These are phyloP conservation scores for Oxyria digyna DNA, from an alignment of 148 eudicot genomes.

Conservation along the genomic window DNA sequence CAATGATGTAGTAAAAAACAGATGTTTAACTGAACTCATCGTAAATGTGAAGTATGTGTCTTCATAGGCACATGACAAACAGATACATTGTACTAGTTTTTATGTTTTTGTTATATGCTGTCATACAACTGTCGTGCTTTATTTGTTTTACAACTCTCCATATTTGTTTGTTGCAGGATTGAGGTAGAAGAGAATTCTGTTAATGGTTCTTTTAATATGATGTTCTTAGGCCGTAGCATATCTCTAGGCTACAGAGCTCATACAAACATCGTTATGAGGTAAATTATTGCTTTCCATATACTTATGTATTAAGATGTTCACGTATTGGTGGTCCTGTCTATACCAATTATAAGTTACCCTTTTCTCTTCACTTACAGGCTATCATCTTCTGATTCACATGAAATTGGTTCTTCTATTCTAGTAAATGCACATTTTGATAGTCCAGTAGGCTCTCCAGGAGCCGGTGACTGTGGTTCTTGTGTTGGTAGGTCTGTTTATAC, in stretches of 20 bases:
- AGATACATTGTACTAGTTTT: background rate
- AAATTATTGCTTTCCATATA: background rate
- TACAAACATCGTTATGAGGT: slow-evolving; percentile 83
- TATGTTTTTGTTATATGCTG: background rate
- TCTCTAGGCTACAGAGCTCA: slow-evolving; percentile 78
- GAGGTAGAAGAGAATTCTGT: slow-evolving; percentile 77
- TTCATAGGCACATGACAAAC: background rate
- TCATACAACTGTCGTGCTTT: background rate
- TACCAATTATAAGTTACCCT: background rate
- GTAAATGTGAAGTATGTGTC: background rate
- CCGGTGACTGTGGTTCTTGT: slow-evolving; percentile 98
- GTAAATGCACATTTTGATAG: slow-evolving; percentile 90
- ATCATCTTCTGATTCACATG: slow-evolving; percentile 55
- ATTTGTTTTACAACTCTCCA: background rate
- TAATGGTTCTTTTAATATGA: slow-evolving; percentile 93
- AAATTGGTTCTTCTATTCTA: slow-evolving; percentile 67
- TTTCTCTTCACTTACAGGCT: slow-evolving; percentile 35
- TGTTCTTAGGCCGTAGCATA: slow-evolving; percentile 74
- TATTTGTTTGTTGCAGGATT: slow-evolving; percentile 47
- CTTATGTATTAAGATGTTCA: background rate
- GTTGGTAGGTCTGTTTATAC: slow-evolving; percentile 48
- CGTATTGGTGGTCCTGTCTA: background rate
- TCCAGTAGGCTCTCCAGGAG: slow-evolving; percentile 88
- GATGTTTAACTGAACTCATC: background rate
- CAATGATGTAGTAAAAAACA: background rate